Conservation (phyloP, 345 rosid genomes). For the Streptanthus diversifolius region DNA sequence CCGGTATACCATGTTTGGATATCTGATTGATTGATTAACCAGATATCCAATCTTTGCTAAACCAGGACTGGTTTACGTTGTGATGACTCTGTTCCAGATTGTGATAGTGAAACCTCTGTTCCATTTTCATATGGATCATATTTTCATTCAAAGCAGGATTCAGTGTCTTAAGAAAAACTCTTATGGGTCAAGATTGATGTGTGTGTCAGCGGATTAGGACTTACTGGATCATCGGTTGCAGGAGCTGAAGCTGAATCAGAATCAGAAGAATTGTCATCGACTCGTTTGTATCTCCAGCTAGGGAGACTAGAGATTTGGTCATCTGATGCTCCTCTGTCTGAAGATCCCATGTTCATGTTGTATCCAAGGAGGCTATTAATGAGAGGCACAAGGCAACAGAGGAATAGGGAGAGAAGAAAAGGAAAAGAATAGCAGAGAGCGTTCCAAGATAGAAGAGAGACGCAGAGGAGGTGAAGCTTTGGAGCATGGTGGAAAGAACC, state of each 20-base stretch:
- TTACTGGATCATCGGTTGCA: conserved; percentile 50
- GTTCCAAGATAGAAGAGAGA: conserved; percentile 88
- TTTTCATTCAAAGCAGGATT: background rate
- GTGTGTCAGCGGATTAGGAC: conserved; percentile 8
- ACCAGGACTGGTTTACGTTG: background rate
- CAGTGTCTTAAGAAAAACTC: background rate
- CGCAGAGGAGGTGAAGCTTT: conserved; percentile 78
- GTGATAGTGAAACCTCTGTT: background rate
- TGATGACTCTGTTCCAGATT: background rate
- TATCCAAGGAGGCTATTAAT: conserved; percentile 77
- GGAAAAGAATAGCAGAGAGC: conserved; percentile 92
- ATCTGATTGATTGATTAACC: background rate
- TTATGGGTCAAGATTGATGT: background rate
- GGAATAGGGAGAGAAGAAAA: conserved; percentile 75
- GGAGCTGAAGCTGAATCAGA: conserved; percentile 31
- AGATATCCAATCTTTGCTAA: background rate
- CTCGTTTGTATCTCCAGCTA: conserved; percentile 71
- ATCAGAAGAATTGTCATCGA: conserved; percentile 33
- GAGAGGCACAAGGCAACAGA: conserved; percentile 86
- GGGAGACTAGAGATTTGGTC: conserved; percentile 81
- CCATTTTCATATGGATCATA: background rate
- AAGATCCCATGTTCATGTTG: conserved; percentile 85
- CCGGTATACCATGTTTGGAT: background rate
- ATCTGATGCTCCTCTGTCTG: conserved; percentile 81
- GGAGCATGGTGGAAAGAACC: conserved; percentile 81